Base-by-base conservation (phyloP, 345 rosid species). In the Gynandropsis gynandra region DNA sequence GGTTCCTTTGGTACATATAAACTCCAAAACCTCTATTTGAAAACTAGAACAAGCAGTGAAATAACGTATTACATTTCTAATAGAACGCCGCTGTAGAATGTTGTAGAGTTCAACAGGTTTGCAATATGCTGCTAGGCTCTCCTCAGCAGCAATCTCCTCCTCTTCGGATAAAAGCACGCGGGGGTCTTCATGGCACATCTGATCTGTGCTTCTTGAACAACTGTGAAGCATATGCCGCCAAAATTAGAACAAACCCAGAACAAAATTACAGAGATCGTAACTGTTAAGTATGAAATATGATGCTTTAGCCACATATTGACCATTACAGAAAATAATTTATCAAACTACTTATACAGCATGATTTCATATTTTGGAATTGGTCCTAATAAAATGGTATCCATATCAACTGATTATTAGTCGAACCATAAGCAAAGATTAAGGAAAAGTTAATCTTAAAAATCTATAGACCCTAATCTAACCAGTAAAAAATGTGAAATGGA, bases 51-150 rank as follows among this genome's bases (percentile, higher is more conserved):
- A 31, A 0, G n/a, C 6, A 29, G 38, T 9, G 10, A 44, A 45
- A 32, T 1, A 58, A 44, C 5, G 7, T 61, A 56, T 50, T 83
- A 85, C 99, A 71, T 80, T 85, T 70, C 78, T 67, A n/a, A 67
- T 33, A 11, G 89, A 75, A 15, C 97, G 95, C 7, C 99, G 86
- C 56, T 88, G 97, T 55, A 93, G 83, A 55, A 85, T 85, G 60
- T 88, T 93, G 76, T 88, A 88, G 61, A 93, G 82, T 54, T 93
- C 99, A 8, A 93, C 97, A 64, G 97, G 97, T 72, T 88, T 88
- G 94, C 99, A 93, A 67, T 85, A 93, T 21, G 69, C 54, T 1
- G 80, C 70, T 15, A 85, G 71, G 65, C 95, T 85, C 72, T 85
- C 99, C 53, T 85, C 97, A 36, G 99, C 96, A 14, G 87, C 92